phyloP scores from a whole-genome alignment of 305 asterid genomes.

The Lippia alba region DNA sequence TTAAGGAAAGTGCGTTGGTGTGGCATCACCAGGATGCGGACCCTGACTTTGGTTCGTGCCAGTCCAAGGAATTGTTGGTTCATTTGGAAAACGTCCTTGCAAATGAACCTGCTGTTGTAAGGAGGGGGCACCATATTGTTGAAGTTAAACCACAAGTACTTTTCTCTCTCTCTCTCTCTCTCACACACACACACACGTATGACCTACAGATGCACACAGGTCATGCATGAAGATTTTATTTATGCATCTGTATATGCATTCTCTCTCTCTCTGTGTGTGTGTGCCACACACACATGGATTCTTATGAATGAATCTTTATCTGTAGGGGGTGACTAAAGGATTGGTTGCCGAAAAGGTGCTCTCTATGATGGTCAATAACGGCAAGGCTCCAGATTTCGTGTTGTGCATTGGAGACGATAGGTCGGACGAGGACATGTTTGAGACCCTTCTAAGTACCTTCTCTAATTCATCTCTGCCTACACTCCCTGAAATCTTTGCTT shows the following conservation, averaged over 20 bases:
- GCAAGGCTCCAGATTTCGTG: slow-evolving; percentile 56
- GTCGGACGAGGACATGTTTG: slow-evolving; percentile 72
- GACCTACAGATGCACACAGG: too few species aligned
- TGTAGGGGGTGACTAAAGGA: slow-evolving; percentile 72
- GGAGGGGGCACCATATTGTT: slow-evolving; percentile 49
- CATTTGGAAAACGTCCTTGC: slow-evolving; percentile 54
- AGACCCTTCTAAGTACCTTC: slow-evolving; percentile 47
- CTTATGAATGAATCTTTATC: slow-evolving; percentile 20
- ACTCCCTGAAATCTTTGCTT: slow-evolving; percentile 57
- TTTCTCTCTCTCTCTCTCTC: background rate
- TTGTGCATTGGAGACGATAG: slow-evolving; percentile 69
- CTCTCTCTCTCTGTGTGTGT: too few species aligned
- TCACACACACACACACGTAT: background rate
- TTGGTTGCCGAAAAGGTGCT: slow-evolving; percentile 60
- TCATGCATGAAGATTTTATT: background rate
- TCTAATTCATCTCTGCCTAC: slow-evolving; percentile 40
- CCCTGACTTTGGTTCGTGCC: slow-evolving; percentile 57
- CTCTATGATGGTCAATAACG: slow-evolving; percentile 43
- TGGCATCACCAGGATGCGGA: slow-evolving; percentile 58
- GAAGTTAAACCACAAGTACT: slow-evolving; percentile 56
- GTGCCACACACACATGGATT: background rate
- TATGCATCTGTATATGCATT: too few species aligned
- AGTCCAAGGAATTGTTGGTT: slow-evolving; percentile 50
- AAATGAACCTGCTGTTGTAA: slow-evolving; percentile 48
- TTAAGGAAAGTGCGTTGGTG: slow-evolving; percentile 54